These are phyloP conservation scores for Fusarium zealandicum DNA, from an alignment of 2,329 filamentous ascomycete species.

Conservation along the genomic window DNA sequence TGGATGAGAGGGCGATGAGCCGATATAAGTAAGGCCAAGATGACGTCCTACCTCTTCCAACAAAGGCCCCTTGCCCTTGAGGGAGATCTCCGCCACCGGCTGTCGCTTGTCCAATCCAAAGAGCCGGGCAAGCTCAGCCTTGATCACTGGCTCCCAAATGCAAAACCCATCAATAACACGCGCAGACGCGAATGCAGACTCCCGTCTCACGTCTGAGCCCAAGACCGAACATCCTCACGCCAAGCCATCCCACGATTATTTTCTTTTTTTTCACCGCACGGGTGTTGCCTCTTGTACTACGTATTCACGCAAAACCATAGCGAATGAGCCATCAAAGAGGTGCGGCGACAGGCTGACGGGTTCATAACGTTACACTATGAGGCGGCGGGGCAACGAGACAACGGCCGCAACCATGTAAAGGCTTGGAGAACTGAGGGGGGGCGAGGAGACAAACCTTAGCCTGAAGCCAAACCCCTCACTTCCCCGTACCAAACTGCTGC, in stretches of 20 bases:
- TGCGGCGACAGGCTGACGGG: not conserved
- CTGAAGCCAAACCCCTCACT: slow-evolving; percentile 36
- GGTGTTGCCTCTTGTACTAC: slow-evolving; percentile 9
- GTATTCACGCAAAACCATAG: slow-evolving; percentile 4
- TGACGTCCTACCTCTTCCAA: slow-evolving; percentile 25
- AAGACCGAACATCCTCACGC: slow-evolving; percentile 10
- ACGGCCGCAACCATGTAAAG: slow-evolving; percentile 16
- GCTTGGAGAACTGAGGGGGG: slow-evolving; percentile 4
- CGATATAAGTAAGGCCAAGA: slow-evolving; percentile 29
- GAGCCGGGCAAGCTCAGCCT: slow-evolving; percentile 17
- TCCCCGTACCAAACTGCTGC: slow-evolving; percentile 40
- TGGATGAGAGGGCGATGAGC: slow-evolving; percentile 14
- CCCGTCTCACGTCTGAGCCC: slow-evolving; percentile 4
- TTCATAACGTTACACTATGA: slow-evolving; percentile 2
- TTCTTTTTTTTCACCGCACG: slow-evolving; percentile 7
- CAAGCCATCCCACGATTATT: slow-evolving; percentile 21
- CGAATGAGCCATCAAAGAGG: not conserved
- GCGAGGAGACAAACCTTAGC: slow-evolving; percentile 4
- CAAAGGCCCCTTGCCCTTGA: slow-evolving; percentile 18
- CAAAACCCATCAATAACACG: slow-evolving; percentile 29
- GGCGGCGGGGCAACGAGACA: slow-evolving; percentile 15
- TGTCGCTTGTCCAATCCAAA: slow-evolving; percentile 25
- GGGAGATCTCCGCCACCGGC: slow-evolving; percentile 27
- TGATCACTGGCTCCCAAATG: slow-evolving; percentile 25
- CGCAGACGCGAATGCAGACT: slow-evolving; percentile 16